Conservation (phyloP, 2,329 filamentous ascomycete species). For the Monosporascus cannonballus region DNA sequence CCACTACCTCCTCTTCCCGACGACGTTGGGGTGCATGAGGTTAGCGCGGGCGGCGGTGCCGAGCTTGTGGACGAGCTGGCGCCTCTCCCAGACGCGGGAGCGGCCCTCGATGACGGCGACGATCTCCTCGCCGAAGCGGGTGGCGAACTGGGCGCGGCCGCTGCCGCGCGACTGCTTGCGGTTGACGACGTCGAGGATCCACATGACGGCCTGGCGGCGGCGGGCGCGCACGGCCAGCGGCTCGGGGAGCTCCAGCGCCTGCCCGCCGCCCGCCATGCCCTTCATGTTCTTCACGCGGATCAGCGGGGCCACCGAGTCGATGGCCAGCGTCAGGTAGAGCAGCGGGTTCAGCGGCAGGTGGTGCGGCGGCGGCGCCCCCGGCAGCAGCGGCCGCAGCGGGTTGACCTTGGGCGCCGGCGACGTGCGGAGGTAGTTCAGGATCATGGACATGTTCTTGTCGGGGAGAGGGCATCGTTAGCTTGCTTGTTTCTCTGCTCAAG, state of each 20-base stretch:
- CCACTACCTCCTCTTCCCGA: conserved; percentile 26
- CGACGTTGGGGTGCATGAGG: conserved; percentile 32
- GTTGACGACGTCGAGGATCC: conserved; percentile 81
- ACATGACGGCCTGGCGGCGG: conserved; percentile 71
- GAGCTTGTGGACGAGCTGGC: conserved; percentile 71
- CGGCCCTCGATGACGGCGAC: conserved; percentile 82
- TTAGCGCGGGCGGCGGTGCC: conserved; percentile 77
- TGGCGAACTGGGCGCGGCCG: conserved; percentile 66
- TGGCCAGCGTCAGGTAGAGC: conserved; percentile 79
- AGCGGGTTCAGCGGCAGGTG: conserved; percentile 86
- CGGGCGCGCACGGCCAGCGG: conserved; percentile 72
- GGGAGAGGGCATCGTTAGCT: conserved; percentile 2
- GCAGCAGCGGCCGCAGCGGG: conserved; percentile 63
- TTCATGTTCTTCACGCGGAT: conserved; percentile 70
- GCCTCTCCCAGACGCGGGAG: conserved; percentile 78
- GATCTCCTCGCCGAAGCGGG: conserved; percentile 78
- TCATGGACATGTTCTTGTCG: conserved; percentile 70
- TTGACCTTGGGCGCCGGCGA: conserved; percentile 72
- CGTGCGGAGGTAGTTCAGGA: conserved; percentile 81
- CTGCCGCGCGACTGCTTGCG: conserved; percentile 70
- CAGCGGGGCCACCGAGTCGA: conserved; percentile 89
- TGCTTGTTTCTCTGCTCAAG: no score
- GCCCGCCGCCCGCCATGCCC: conserved; percentile 80
- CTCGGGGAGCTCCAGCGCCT: conserved; percentile 72
- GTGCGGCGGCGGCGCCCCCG: conserved; percentile 67